These are phyloP conservation scores for Penicillium odoratum DNA, from an alignment of 495 filamentous ascomycete genomes.

Conservation along the genomic window DNA sequence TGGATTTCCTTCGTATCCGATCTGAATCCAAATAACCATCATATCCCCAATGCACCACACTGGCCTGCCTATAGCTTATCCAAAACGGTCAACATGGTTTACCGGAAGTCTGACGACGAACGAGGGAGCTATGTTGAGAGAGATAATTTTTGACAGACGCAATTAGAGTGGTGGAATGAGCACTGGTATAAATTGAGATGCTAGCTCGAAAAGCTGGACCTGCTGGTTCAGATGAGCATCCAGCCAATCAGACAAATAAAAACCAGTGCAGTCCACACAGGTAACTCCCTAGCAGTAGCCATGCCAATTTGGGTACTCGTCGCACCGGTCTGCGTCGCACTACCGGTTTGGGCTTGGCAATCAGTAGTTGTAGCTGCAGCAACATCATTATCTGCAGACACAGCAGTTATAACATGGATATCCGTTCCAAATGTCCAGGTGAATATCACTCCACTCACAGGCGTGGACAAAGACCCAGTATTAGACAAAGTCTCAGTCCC, in stretches of 20 bases:
- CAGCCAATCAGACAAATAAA: background rate
- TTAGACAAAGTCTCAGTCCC: background rate
- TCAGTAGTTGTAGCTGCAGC: background rate
- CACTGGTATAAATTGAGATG: no score
- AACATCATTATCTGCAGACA: background rate
- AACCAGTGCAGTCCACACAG: background rate
- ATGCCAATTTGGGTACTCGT: background rate
- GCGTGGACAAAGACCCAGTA: background rate
- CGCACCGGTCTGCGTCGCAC: background rate
- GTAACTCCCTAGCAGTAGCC: background rate
- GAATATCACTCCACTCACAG: background rate
- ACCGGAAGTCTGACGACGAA: no score
- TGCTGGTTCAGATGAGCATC: background rate
- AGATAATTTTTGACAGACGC: no score
- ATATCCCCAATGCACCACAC: no score
- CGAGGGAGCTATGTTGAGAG: no score
- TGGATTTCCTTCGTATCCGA: no score
- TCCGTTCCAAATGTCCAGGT: background rate
- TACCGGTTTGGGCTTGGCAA: background rate
- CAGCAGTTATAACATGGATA: background rate
- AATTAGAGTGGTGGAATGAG: no score
- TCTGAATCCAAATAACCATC: no score
- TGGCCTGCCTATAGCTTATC: no score
- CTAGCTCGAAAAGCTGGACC: no score
- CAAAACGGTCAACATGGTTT: no score